Percentiles rank a stretch among this genome's conserved stretches.
phyloP scores from a whole-genome alignment of 1,284 basidiomycete species.

The Tranzscheliella williamsii region DNA sequence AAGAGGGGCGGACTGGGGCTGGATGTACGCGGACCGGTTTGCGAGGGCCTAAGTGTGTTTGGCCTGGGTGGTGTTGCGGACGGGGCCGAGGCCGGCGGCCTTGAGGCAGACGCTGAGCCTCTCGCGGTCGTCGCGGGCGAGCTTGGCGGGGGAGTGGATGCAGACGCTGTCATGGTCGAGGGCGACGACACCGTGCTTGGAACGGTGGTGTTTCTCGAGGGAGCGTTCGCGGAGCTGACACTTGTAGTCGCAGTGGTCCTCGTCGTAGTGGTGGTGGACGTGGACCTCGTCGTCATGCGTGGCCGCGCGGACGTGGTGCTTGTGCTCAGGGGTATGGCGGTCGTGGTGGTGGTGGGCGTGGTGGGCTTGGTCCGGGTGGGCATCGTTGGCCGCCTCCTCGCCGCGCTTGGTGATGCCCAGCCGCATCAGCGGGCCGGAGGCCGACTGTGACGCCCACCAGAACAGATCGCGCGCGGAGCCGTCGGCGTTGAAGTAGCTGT shows the following conservation, averaged over 20 bases:
- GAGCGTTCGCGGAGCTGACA: conserved; percentile 21
- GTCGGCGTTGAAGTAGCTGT: conserved; percentile 48
- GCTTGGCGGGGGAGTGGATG: conserved; percentile 17
- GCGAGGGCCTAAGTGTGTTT: too few relatives aligned
- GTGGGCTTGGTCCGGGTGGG: neutral
- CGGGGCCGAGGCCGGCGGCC: conserved; percentile 12
- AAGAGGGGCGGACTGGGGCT: too few relatives aligned
- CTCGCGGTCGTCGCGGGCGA: conserved; percentile 16
- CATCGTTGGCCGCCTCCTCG: neutral
- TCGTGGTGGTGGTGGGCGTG: too few relatives aligned
- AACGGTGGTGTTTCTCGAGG: conserved; percentile 28
- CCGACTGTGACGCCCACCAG: conserved; percentile 13
- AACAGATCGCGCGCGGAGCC: conserved; percentile 20
- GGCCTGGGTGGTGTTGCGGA: too few relatives aligned
- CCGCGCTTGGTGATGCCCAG: conserved; percentile 12
- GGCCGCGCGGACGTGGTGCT: neutral
- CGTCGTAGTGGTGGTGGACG: conserved; percentile 17
- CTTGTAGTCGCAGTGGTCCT: conserved; percentile 38
- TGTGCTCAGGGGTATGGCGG: neutral
- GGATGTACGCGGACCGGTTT: too few relatives aligned
- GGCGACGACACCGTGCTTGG: conserved; percentile 19
- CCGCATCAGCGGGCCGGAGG: conserved; percentile 6
- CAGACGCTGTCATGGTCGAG: conserved; percentile 23
- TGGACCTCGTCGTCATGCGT: neutral
- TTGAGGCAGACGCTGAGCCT: conserved; percentile 16